Evolutionary conservation across 2,329 filamentous ascomycete genomes (phyloP).

Genomic region (Trichoderma sp.): DNA sequence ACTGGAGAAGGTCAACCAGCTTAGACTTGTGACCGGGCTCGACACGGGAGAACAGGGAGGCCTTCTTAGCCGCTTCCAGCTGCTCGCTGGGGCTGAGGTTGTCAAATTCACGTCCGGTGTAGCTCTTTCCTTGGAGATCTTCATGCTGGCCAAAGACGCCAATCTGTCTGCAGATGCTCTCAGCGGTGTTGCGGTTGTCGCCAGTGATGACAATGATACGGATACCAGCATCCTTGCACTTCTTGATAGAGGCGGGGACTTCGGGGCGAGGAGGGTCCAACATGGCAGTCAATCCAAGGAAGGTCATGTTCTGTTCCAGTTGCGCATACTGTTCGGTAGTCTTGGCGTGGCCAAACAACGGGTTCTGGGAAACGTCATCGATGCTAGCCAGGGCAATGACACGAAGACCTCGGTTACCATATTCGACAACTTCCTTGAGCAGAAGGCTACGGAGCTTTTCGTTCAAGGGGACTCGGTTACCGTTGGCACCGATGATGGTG

Average conservation of each 20-base stretch:
- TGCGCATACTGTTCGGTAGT: conserved; percentile 79
- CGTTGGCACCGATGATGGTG: conserved; percentile 72
- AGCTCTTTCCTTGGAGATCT: conserved; percentile 87
- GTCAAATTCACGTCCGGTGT: conserved; percentile 92
- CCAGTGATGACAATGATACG: conserved; percentile 97
- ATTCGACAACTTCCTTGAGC: conserved; percentile 77
- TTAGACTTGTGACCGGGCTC: conserved; percentile 97
- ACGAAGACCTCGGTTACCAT: conserved; percentile 88
- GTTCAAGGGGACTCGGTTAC: conserved; percentile 71
- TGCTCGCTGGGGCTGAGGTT: conserved; percentile 75
- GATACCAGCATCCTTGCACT: conserved; percentile 91
- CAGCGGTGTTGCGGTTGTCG: conserved; percentile 95
- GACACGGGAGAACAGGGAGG: conserved; percentile 91
- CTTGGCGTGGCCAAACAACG: conserved; percentile 71
- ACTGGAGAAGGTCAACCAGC: conserved; percentile 93
- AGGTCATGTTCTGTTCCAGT: conserved; percentile 89
- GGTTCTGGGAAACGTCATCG: conserved; percentile 69
- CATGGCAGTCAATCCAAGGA: conserved; percentile 93
- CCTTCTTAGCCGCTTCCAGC: conserved; percentile 76
- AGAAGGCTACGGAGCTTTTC: conserved; percentile 68
- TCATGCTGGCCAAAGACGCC: conserved; percentile 83
- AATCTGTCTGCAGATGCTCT: conserved; percentile 96
- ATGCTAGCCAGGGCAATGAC: conserved; percentile 90
- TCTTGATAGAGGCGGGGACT: conserved; percentile 78
- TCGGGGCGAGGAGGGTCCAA: conserved; percentile 93